Evolutionary conservation across 495 filamentous ascomycete species (phyloP).

Genomic region (Penicillium herquei): DNA sequence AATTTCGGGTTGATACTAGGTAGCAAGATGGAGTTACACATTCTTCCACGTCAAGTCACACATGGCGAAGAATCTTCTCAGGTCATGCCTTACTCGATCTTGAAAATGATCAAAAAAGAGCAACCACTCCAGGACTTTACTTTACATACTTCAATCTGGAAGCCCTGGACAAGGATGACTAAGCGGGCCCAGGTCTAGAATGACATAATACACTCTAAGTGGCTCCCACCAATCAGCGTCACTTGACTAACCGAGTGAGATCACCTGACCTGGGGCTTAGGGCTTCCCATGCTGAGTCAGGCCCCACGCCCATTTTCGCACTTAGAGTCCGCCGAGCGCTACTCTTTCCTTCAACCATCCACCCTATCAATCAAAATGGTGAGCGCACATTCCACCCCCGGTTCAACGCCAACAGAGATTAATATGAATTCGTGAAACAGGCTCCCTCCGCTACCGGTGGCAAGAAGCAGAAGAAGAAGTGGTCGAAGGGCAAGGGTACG

Average conservation of each 20-base stretch:
- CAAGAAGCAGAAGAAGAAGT: slow-evolving; percentile 99
- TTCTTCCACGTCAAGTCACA: no score
- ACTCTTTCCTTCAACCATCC: slow-evolving; percentile 45
- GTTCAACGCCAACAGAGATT: slow-evolving; percentile 2
- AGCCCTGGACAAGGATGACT: no score
- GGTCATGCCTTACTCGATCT: no score
- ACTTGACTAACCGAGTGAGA: slow-evolving; percentile 20
- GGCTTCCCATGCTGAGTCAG: slow-evolving; percentile 36
- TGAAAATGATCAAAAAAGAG: no score
- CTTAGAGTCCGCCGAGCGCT: slow-evolving; percentile 30
- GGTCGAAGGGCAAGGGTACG: slow-evolving; percentile 98
- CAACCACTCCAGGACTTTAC: no score
- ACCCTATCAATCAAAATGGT: slow-evolving; percentile 54
- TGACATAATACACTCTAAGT: slow-evolving; percentile 2
- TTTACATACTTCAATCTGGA: no score
- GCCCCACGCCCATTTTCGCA: slow-evolving; percentile 53
- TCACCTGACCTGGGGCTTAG: slow-evolving; percentile 41
- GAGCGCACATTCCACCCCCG: slow-evolving; percentile 21
- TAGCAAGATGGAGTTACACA: no score
- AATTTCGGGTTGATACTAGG: no score
- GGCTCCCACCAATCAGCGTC: slow-evolving; percentile 10
- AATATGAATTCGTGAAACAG: slow-evolving; percentile 40
- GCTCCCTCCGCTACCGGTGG: slow-evolving; percentile 79
- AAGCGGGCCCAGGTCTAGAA: no score
- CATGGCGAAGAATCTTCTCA: no score